Evolutionary conservation across 2,329 filamentous ascomycete species (phyloP).

Genomic region (Hypoxylon sp.): DNA sequence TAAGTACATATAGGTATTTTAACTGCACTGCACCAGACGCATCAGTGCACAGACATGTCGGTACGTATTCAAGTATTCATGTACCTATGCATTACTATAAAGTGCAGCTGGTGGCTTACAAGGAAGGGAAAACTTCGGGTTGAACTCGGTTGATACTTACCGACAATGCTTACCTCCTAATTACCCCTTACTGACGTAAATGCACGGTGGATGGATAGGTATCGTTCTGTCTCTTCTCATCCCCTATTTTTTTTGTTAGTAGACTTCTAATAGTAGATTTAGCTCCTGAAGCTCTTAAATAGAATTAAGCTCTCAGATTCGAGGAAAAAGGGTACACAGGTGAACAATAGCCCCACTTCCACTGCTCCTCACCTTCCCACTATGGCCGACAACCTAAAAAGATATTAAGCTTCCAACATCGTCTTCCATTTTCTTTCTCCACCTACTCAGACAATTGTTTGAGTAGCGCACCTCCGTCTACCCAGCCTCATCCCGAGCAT

Average conservation of each 20-base stretch:
- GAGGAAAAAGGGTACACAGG: constrained; percentile 2
- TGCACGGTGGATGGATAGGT: no score
- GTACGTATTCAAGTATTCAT: no score
- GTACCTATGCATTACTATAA: no score
- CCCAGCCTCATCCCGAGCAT: no score
- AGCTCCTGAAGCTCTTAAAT: constrained; percentile 3
- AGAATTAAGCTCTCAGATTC: background rate
- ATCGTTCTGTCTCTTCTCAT: constrained; percentile 1
- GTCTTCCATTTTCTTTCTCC: constrained; percentile 3
- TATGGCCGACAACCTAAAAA: constrained; percentile 21
- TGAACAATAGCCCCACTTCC: constrained; percentile 19
- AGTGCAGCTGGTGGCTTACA: no score
- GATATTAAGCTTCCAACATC: constrained; percentile 7
- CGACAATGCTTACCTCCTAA: no score
- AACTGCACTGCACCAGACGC: no score
- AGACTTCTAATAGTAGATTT: background rate
- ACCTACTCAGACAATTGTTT: background rate
- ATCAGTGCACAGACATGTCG: no score
- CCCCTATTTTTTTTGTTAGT: background rate
- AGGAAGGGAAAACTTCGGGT: constrained; percentile 2
- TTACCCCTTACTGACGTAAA: constrained; percentile 9
- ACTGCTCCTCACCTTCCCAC: constrained; percentile 23
- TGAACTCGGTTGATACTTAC: constrained; percentile 7
- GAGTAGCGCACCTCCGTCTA: constrained; percentile 6
- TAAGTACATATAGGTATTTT: no score